Evolutionary conservation across 257 asterid genomes (phyloP), one percentile per base, ranked within the genome.

Genomic region (Capsicum baccatum): DNA sequence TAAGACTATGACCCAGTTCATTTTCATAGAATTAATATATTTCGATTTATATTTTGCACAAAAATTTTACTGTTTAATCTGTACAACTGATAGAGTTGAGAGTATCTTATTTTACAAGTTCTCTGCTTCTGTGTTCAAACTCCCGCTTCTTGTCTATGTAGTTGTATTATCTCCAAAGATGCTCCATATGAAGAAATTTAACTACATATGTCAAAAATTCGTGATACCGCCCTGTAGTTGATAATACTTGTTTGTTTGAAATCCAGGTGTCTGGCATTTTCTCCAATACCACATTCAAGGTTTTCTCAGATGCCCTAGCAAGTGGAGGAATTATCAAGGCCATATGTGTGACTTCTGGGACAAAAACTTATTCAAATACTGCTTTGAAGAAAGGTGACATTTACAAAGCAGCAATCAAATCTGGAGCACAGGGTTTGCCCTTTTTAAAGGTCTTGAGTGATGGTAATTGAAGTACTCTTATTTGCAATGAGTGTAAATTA

Each of bases 371-470:
- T 84, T 97, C 99, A 83, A 97, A 95, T 79, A 92, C 96, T 84
- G 92, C 98, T 85, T 94, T 97, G 42, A 97, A 95, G 91, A 97
- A 94, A 91, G 99, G 99, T 26, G 98, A 94, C 80, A 83, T 97
- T 60, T 95, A 92, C 89, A 89, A 84, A 60, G 97, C 94, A 92
- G 97, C 98, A 86, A 90, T 93, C 79, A 93, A 90, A 89, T 90
- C 96, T 86, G 98, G 99, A 87, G 98, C 99, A 26, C 94, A 89
- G 96, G 99, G 98, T 19, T 90, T 97, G 63, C 98, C 98, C 79
- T 97, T 94, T 93, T 87, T 97, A 83, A 97, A 95, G 93, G 94
- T 97, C 86, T 90, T 91, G 19, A 84, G 87, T 86, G 93, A 94
- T 83, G 98, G 99, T 96, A 93, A 89, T 67, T 21, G 9, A 33